These are phyloP conservation scores for Teratosphaeria destructans DNA, from an alignment of 2,329 filamentous ascomycete species.

Conservation along the genomic window DNA sequence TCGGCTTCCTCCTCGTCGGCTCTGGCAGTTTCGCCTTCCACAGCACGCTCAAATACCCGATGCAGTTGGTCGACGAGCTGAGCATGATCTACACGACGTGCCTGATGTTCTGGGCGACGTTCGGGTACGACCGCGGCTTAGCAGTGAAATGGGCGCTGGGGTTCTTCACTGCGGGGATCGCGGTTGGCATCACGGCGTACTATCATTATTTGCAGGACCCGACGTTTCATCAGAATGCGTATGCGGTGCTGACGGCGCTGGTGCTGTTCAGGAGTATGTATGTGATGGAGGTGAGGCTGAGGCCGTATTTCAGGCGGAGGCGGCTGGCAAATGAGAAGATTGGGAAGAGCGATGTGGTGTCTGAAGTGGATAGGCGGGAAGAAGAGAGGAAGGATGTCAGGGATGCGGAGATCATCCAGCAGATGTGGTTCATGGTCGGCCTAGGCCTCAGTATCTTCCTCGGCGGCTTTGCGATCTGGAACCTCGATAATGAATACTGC, in stretches of 20 bases:
- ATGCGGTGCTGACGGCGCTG: slow-evolving; percentile 58
- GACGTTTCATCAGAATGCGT: slow-evolving; percentile 71
- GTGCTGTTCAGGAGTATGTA: slow-evolving; percentile 66
- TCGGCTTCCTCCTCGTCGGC: slow-evolving; percentile 52
- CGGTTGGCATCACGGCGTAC: slow-evolving; percentile 61
- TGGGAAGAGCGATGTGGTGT: slow-evolving; percentile 10
- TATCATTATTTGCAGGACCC: slow-evolving; percentile 79
- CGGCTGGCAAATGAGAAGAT: slow-evolving; percentile 27
- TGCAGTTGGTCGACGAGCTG: slow-evolving; percentile 61
- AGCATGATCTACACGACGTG: slow-evolving; percentile 65
- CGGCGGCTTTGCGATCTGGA: slow-evolving; percentile 67
- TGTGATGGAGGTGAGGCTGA: slow-evolving; percentile 60
- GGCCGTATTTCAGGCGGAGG: slow-evolving; percentile 43
- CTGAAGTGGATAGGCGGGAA: slow-evolving; percentile 22
- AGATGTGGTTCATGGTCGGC: slow-evolving; percentile 68
- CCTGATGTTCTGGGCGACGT: slow-evolving; percentile 62
- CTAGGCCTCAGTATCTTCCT: slow-evolving; percentile 62
- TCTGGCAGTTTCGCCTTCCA: slow-evolving; percentile 55
- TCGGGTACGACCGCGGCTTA: slow-evolving; percentile 54
- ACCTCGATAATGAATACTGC: slow-evolving; percentile 69
- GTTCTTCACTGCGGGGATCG: slow-evolving; percentile 42
- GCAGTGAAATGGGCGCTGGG: slow-evolving; percentile 46
- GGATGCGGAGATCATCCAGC: slow-evolving; percentile 47
- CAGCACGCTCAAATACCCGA: slow-evolving; percentile 56
- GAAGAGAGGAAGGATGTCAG: slow-evolving; percentile 43